These are phyloP conservation scores for Fusarium luffae DNA, from an alignment of 2,329 filamentous ascomycete genomes.

Conservation along the genomic window DNA sequence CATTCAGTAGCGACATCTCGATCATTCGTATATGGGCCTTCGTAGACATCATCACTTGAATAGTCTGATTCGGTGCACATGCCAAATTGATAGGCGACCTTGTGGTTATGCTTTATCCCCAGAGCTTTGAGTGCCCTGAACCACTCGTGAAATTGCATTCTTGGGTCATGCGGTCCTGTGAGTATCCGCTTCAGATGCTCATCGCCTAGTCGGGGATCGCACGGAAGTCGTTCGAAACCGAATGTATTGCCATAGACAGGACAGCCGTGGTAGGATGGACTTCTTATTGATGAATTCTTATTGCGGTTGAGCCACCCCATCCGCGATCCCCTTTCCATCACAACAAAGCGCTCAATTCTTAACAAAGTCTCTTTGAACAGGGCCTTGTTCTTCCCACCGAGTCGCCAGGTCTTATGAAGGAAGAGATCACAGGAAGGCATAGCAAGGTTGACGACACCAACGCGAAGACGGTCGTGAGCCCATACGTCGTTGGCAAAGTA, in stretches of 20 bases:
- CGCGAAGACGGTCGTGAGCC: not conserved
- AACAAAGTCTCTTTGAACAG: not conserved
- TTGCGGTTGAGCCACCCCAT: rapidly evolving
- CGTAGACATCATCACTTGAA: too few relatives aligned
- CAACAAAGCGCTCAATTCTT: not conserved
- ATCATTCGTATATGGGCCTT: not conserved
- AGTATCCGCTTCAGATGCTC: not conserved
- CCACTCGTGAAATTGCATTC: not conserved
- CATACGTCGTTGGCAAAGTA: not conserved
- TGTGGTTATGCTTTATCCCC: rapidly evolving
- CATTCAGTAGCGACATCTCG: not conserved
- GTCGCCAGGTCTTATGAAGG: not conserved
- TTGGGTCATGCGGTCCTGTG: not conserved
- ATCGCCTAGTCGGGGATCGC: not conserved
- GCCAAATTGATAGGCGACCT: constrained; percentile 1
- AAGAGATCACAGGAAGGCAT: rapidly evolving
- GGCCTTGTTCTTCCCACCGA: not conserved
- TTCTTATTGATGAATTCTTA: not conserved
- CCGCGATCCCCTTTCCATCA: not conserved
- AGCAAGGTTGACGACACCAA: constrained; percentile 6
- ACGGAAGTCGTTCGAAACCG: not conserved
- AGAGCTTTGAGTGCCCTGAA: rapidly evolving
- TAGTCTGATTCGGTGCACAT: not conserved
- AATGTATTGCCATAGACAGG: not conserved
- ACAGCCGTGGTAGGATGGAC: not conserved